A percentile compares a stretch with the other conserved stretches of the same genome.
These are phyloP conservation scores for Limonium bicolor DNA, from an alignment of 148 eudicot genomes.

Conservation along the genomic window DNA sequence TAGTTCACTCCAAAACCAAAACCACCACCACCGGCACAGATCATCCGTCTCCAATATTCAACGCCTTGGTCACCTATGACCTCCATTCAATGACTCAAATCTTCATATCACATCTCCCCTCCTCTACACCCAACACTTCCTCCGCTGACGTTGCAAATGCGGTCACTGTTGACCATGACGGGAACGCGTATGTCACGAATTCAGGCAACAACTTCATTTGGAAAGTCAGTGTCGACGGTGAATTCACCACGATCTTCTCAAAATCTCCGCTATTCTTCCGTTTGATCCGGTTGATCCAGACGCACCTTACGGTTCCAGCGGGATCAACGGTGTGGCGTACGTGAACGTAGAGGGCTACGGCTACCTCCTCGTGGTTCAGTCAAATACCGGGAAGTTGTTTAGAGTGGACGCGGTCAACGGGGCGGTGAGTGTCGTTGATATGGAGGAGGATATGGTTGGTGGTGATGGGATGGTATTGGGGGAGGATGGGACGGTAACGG, in stretches of 20 bases:
- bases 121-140: neutral
- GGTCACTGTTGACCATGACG: constrained; percentile 49
- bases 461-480: constrained; percentile 49
- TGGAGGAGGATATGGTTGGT: constrained; percentile 30
- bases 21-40: constrained; percentile 17
- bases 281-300: constrained; percentile 16
- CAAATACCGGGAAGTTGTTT: constrained; percentile 62
- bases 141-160: constrained; percentile 36
- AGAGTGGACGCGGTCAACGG: constrained; percentile 54
- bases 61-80: constrained; percentile 54
- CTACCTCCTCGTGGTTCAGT: constrained; percentile 46
- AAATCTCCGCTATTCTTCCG: constrained; percentile 25
- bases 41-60: constrained; percentile 16
- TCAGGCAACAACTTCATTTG: constrained; percentile 51
- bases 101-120: constrained; percentile 44
- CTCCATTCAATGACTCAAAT: constrained; percentile 26
- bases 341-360: constrained; percentile 25
- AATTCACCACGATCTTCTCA: constrained; percentile 35
- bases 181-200: constrained; percentile 82
- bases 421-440: constrained; percentile 22
- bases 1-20: constrained; percentile 3
- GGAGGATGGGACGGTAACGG: constrained; percentile 53
- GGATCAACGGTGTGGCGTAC: constrained; percentile 62
- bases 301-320: constrained; percentile 23
- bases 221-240: constrained; percentile 38